These are phyloP conservation scores for Viridothelium virens DNA, from an alignment of 495 filamentous ascomycete genomes.

Conservation along the genomic window DNA sequence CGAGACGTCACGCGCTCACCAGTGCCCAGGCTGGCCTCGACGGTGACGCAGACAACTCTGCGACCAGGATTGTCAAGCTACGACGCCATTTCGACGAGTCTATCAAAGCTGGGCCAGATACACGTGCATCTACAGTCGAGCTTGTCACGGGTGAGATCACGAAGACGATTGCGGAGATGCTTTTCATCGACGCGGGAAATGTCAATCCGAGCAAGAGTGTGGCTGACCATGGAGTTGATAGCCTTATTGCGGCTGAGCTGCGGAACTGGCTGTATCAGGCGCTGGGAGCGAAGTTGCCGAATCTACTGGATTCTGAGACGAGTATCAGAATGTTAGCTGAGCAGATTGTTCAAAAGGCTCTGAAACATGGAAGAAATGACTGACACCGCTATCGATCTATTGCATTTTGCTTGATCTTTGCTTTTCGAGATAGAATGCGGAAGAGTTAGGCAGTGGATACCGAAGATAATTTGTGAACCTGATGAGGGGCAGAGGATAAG, in stretches of 20 bases:
- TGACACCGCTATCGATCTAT: too few relatives aligned
- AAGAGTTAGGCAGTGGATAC: too few relatives aligned
- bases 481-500: too few relatives aligned
- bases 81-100: not conserved
- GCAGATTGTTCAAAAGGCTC: too few relatives aligned
- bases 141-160: not conserved
- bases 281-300: not conserved
- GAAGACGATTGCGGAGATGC: not conserved
- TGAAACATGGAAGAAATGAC: too few relatives aligned
- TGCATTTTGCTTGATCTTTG: too few relatives aligned
- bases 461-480: too few relatives aligned
- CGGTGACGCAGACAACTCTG: too few relatives aligned
- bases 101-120: not conserved
- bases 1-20: too few relatives aligned
- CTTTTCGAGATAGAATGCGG: too few relatives aligned
- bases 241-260: not conserved
- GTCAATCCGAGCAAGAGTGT: not conserved
- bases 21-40: too few relatives aligned
- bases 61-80: too few relatives aligned
- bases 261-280: not conserved
- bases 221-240: not conserved
- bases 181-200: constrained; percentile 14
- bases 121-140: not conserved
- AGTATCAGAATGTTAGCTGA: not conserved
- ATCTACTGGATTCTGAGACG: not conserved